Percentiles rank a stretch among this genome's conserved stretches.
These are phyloP conservation scores for Orbilia brochopaga DNA, from an alignment of 2,329 filamentous ascomycete species.

Conservation along the genomic window DNA sequence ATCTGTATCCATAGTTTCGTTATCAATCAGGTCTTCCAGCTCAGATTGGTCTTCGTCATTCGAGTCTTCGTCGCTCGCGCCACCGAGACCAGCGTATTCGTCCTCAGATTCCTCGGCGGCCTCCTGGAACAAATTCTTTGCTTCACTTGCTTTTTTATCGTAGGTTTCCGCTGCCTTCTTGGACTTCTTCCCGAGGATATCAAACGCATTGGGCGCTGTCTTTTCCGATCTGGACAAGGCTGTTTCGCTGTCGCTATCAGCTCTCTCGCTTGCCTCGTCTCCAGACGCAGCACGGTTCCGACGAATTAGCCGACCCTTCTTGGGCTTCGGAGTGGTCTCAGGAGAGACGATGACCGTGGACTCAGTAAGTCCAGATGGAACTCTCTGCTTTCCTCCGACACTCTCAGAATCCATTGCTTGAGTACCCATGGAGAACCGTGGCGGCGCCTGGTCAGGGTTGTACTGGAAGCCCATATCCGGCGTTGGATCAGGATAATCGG, in stretches of 20 bases:
- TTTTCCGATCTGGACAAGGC: constrained; percentile 54
- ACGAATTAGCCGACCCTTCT: constrained; percentile 58
- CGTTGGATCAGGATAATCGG: constrained; percentile 45
- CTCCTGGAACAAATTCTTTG: constrained; percentile 85
- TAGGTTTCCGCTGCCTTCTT: constrained; percentile 68
- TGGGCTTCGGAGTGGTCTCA: constrained; percentile 62
- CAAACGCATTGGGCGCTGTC: constrained; percentile 65
- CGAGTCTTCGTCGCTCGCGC: constrained; percentile 83
- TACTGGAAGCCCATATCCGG: constrained; percentile 50
- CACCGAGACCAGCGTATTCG: constrained; percentile 93
- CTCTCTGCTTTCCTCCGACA: constrained; percentile 22
- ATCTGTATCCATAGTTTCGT: constrained; percentile 77
- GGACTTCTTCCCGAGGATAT: constrained; percentile 71
- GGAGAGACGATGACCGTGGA: constrained; percentile 47
- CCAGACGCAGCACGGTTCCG: constrained; percentile 66
- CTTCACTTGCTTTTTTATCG: constrained; percentile 84
- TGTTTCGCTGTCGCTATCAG: constrained; percentile 55
- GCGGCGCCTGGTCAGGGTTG: constrained; percentile 34
- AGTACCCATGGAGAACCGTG: constrained; percentile 44
- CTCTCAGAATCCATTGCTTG: constrained; percentile 51
- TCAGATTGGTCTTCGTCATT: constrained; percentile 69
- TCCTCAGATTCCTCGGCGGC: constrained; percentile 98
- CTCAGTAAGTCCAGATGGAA: constrained; percentile 51
- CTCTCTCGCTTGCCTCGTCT: constrained; percentile 64
- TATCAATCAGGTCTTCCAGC: constrained; percentile 81